These are phyloP conservation scores for Thymus quinquecostatus DNA, from an alignment of 257 asterid species.

Conservation along the genomic window DNA sequence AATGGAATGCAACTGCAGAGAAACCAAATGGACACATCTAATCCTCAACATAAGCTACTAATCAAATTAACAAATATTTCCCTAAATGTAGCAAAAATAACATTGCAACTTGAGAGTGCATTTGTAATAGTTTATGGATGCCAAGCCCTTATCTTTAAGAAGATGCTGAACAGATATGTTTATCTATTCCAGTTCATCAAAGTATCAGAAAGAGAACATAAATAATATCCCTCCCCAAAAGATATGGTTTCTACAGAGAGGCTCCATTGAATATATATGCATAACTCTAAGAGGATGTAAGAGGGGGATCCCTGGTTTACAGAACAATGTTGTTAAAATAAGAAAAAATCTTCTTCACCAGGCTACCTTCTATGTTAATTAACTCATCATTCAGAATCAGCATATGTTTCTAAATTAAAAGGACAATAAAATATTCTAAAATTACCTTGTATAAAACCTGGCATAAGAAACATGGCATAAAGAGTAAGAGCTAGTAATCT, in stretches of 20 bases:
- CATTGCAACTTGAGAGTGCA: conserved; percentile 9
- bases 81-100: conserved; percentile 8
- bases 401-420: conserved; percentile 1
- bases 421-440: conserved; percentile 8
- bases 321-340: conserved; percentile 10
- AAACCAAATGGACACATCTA: conserved; percentile 30
- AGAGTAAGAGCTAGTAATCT: conserved; percentile 76
- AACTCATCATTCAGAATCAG: conserved; percentile 4
- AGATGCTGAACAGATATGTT: not conserved
- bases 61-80: not conserved
- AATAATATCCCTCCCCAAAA: conserved; percentile 1
- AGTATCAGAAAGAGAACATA: not conserved
- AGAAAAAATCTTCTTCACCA: not conserved
- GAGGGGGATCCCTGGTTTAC: not conserved
- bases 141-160: conserved; percentile 15
- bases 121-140: conserved; percentile 11
- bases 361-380: conserved; percentile 16
- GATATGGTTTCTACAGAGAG: not conserved
- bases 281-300: not conserved
- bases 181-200: not conserved
- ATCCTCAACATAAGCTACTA: conserved; percentile 12
- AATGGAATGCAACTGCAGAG: conserved; percentile 76
- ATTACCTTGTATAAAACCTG: conserved; percentile 95
- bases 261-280: not conserved
- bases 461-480: conserved; percentile 92